Percentiles rank a stretch among this genome's conserved stretches.
Evolutionary conservation across 345 rosid species (phyloP).

Genomic region (Eucalyptus coolabah): DNA sequence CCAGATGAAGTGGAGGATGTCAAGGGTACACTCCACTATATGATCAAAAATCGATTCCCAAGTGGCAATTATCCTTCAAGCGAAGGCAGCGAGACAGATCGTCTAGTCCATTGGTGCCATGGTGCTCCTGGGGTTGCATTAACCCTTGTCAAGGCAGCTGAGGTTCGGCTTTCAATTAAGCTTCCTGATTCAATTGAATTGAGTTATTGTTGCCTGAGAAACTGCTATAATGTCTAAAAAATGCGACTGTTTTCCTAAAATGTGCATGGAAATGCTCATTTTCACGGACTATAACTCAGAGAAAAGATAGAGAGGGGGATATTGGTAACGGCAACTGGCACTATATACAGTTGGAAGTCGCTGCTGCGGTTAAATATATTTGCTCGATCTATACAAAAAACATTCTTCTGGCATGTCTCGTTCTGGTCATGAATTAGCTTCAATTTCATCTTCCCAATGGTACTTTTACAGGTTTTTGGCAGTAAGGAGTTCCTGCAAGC

Average conservation of each 20-base stretch:
- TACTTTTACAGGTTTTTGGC: conserved; percentile 37
- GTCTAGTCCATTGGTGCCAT: conserved; percentile 72
- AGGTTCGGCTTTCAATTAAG: conserved; percentile 13
- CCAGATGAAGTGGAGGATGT: conserved; percentile 50
- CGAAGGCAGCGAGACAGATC: conserved; percentile 36
- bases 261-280: background rate
- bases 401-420: background rate
- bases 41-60: conserved; percentile 40
- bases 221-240: background rate
- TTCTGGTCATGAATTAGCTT: background rate
- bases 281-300: background rate
- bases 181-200: background rate
- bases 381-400: background rate
- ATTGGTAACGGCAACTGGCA: background rate
- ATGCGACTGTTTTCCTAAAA: background rate
- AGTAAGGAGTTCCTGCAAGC: conserved; percentile 48
- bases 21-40: conserved; percentile 47
- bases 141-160: conserved; percentile 55
- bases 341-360: background rate
- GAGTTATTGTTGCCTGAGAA: background rate
- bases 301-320: background rate
- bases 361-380: background rate
- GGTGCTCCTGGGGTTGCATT: conserved; percentile 66
- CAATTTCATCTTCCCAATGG: background rate
- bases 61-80: conserved; percentile 64